Base-by-base conservation (phyloP, 2,329 filamentous ascomycete species). In the Clathrospora elynae region DNA sequence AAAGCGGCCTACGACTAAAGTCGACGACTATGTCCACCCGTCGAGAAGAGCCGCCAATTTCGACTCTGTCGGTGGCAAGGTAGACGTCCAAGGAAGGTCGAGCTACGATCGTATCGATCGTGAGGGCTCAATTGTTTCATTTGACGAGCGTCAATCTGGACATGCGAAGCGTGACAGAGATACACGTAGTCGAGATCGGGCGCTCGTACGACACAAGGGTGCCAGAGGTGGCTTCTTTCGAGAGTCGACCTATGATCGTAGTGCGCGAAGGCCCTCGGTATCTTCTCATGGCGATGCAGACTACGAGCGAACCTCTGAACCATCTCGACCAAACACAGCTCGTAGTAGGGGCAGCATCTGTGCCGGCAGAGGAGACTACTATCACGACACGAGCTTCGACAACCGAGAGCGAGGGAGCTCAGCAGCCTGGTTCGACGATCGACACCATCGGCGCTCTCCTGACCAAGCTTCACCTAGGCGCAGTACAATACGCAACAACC, bases 1-100 rank as follows among this genome's bases (percentile, higher is more conserved):
- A n/a, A 13, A 5, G n/a, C 25, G 6, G 33, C 10, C 32, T 2
- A 16, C 20, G 18, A 16, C 37, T 12, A 16, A 41, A 13, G 17
- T 18, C 8, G 23, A 28, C 9, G 18, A 31, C 2, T 20, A 14
- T 12, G 2, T 18, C 16, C 25, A 36, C 7, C 18, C 33, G 20
- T 36, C 43, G 3, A 37, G 26, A 29, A 26, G n/a, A 18, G 22
- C 37, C 13, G 20, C 32, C 11, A 32, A 20, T 5, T 17, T 35
- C 18, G 31, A 42, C 5, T 8, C 16, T n/a, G 13, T 17, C 23
- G 6, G 4, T 6, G 16, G 31, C 8, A 37, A 20, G 11, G 7
- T 12, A 24, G 20, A 12, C 3, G 2, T 34, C 5, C 12, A 31
- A 17, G 10, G 9, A n/a, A 14, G 9, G 14, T 14, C 11, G 8